These are phyloP conservation scores for Hyphopichia pseudoburtonii DNA, from an alignment of 1,139 yeast genomes.

Conservation along the genomic window DNA sequence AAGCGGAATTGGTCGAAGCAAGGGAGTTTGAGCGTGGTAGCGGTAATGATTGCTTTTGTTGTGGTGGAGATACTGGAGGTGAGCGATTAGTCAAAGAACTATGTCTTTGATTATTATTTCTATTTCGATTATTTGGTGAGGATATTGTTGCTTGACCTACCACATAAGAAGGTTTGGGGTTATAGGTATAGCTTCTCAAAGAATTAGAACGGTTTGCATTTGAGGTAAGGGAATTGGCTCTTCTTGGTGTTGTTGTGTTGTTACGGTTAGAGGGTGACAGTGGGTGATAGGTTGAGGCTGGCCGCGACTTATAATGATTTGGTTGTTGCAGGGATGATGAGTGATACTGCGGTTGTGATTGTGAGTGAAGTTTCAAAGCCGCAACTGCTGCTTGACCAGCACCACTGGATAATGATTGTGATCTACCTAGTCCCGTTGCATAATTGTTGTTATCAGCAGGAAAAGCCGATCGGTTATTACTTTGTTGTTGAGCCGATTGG, in stretches of 20 bases:
- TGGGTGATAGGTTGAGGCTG: not conserved
- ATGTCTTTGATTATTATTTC: slow-evolving; percentile 2
- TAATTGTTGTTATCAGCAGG: not conserved
- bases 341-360: slow-evolving; percentile 8
- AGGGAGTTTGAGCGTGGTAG: slow-evolving; percentile 7
- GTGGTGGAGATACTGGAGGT: not conserved
- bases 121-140: too few relatives aligned
- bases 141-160: slow-evolving; percentile 26
- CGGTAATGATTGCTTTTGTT: slow-evolving; percentile 8
- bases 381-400: slow-evolving; percentile 49
- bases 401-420: slow-evolving; percentile 26
- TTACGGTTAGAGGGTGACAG: too few relatives aligned
- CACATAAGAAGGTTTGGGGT: slow-evolving; percentile 42
- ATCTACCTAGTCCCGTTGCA: slow-evolving; percentile 8
- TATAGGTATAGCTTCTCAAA: slow-evolving; percentile 36
- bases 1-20: slow-evolving; percentile 5
- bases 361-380: slow-evolving; percentile 37
- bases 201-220: slow-evolving; percentile 27
- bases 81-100: slow-evolving; percentile 1
- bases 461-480: not conserved
- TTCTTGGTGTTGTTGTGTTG: slow-evolving; percentile 1
- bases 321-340: slow-evolving; percentile 2
- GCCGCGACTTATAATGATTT: not conserved
- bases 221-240: slow-evolving; percentile 15
- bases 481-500: not conserved